phyloP scores from a whole-genome alignment of 805 yeast genomes.

The Nakazawaea molendinolei region DNA sequence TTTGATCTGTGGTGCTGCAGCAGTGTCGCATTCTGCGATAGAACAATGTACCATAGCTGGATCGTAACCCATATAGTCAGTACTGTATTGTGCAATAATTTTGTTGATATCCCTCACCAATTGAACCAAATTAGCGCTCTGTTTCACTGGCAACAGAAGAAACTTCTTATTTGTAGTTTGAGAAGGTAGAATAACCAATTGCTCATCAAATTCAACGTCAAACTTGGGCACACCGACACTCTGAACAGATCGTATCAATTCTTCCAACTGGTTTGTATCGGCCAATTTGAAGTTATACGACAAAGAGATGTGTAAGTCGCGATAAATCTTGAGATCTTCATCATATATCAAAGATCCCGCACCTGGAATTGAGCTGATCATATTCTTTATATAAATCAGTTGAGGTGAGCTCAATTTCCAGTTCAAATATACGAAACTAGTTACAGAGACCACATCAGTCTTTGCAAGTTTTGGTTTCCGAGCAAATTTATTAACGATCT shows the following conservation, averaged over 20 bases:
- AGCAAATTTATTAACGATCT: neutral
- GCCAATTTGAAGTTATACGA: slow-evolving; percentile 2
- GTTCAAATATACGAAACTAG: slow-evolving; percentile 1
- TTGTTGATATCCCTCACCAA: neutral
- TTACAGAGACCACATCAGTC: neutral
- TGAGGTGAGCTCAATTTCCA: neutral
- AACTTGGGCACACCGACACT: no score
- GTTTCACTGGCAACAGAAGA: neutral
- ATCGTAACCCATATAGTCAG: neutral
- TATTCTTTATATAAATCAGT: neutral
- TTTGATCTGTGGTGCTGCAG: no score
- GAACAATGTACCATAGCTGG: slow-evolving; percentile 1
- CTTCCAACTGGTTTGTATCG: no score
- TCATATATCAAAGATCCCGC: neutral
- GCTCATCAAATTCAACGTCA: no score
- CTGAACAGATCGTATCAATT: no score
- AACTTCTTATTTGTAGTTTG: no score
- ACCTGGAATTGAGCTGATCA: neutral
- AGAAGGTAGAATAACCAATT: no score
- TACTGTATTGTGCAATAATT: neutral
- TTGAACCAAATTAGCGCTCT: neutral
- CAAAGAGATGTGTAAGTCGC: slow-evolving; percentile 7
- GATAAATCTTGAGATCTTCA: neutral
- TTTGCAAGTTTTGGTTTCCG: slow-evolving; percentile 1
- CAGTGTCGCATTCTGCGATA: slow-evolving; percentile 1